These are phyloP conservation scores for Fusarium sacchari DNA, from an alignment of 2,329 filamentous ascomycete genomes.

Conservation along the genomic window DNA sequence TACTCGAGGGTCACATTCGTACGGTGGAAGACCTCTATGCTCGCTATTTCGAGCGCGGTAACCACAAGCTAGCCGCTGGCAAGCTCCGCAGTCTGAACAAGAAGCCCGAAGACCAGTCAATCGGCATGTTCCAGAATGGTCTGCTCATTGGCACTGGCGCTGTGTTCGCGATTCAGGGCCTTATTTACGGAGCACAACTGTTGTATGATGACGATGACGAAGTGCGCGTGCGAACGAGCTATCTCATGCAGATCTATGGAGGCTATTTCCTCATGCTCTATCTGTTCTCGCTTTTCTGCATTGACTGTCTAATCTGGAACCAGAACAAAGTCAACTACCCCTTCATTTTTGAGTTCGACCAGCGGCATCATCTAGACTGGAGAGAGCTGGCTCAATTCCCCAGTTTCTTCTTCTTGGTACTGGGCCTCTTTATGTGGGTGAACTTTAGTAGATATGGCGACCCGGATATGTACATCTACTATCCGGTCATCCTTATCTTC, in stretches of 20 bases:
- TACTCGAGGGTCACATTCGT: conserved; percentile 81
- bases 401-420: conserved; percentile 80
- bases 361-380: conserved; percentile 88
- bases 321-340: conserved; percentile 91
- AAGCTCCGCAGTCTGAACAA: conserved; percentile 81
- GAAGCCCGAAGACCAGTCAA: conserved; percentile 66
- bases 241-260: conserved; percentile 88
- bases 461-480: conserved; percentile 81
- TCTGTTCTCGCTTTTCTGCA: conserved; percentile 83
- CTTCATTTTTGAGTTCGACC: conserved; percentile 97
- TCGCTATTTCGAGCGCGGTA: conserved; percentile 92
- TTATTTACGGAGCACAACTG: conserved; percentile 68
- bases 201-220: conserved; percentile 59
- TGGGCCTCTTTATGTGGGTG: conserved; percentile 86
- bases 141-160: conserved; percentile 74
- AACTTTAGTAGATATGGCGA: conserved; percentile 81
- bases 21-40: conserved; percentile 92
- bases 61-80: conserved; percentile 88
- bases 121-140: conserved; percentile 68
- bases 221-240: conserved; percentile 66
- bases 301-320: conserved; percentile 87
- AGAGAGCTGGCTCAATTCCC: conserved; percentile 87
- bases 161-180: conserved; percentile 73
- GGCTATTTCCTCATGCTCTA: conserved; percentile 89
- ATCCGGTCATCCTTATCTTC: conserved; percentile 81